Percentiles rank a stretch among this genome's conserved stretches.
Evolutionary conservation across 768 basidiomycete species (phyloP).

Genomic region (Tricholoma furcatifolium): DNA sequence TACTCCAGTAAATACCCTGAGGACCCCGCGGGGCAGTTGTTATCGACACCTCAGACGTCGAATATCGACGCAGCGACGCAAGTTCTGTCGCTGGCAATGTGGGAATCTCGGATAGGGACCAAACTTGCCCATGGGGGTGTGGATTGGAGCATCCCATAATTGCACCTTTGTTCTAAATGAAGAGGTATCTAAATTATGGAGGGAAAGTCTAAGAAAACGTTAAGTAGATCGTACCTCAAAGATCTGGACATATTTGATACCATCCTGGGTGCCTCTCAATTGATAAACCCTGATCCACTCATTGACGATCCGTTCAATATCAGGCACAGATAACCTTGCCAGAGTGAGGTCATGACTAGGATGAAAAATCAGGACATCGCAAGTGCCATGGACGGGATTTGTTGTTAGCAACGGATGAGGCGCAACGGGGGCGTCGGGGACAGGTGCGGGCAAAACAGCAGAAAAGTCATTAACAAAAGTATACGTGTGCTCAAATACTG

Average conservation of each 20-base stretch:
- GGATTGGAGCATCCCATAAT: constrained; percentile 97
- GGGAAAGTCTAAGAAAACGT: too few relatives aligned
- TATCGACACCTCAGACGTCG: constrained; percentile 28
- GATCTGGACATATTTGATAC: constrained; percentile 81
- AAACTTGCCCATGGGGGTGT: constrained; percentile 91
- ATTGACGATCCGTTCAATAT: constrained; percentile 63
- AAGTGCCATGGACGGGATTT: constrained; percentile 76
- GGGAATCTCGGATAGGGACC: constrained; percentile 76
- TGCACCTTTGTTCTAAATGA: constrained; percentile 88
- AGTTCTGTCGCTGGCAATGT: constrained; percentile 70
- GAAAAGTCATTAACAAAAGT: constrained; percentile 84
- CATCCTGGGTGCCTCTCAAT: constrained; percentile 57
- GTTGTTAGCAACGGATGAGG: constrained; percentile 61
- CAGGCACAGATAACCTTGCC: constrained; percentile 54
- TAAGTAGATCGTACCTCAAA: constrained; percentile 67
- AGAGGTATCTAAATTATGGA: too few relatives aligned
- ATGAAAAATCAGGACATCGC: constrained; percentile 86
- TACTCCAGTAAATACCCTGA: constrained; percentile 27
- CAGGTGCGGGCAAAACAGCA: constrained; percentile 67
- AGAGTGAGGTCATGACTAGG: constrained; percentile 85
- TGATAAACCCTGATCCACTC: constrained; percentile 74
- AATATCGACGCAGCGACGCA: constrained; percentile 50
- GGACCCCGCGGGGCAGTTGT: constrained; percentile 56
- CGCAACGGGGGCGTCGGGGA: constrained; percentile 47
- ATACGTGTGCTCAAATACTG: constrained; percentile 62